Base-by-base conservation (phyloP, 1,284 basidiomycete genomes). In the Pseudozyma pruni region DNA sequence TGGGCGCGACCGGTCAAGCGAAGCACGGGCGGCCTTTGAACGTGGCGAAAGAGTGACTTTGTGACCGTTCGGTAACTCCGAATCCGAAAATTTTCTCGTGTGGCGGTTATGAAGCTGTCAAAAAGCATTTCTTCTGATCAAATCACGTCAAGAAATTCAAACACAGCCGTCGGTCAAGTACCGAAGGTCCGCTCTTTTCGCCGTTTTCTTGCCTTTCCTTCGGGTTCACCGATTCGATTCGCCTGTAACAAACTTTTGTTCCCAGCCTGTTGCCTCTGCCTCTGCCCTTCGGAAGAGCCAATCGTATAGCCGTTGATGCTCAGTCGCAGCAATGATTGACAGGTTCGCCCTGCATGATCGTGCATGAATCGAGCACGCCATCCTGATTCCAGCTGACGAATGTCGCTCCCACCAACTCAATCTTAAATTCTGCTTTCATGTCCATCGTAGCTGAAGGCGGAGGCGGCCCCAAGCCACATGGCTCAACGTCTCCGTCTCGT, bases 111-210 rank as follows among this genome's bases (percentile, higher is more conserved):
- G n/a, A n/a, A 29, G 7, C 27, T 29, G 27, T 29, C 27, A 29
- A 29, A 29, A 29, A 29, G 11, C 11, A 7, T 29, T 29, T 29
- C 27, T 29, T 29, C 27, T 29, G 6, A 11, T 7, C 27, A 29
- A 41, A 20, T 27, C 41, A 32, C 16, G 25, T 27, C 19, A 27
- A 42, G 27, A 31, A 43, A 29, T 4, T 10, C 8, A 9, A 31
- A 43, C 17, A n/a, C 41, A 51, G 38, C 48, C 57, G 45, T 52
- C 57, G 57, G 49, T 48, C 57, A 59, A 52, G 44, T 46, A 5
- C 25, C 50, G 43, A 45, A 39, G 37, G 37, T 42, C 33, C 49
- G 56, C 56, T 43, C 19, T 37, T 52, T 47, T 59, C 56, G 56
- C 49, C 56, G 56, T 34, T 47, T 43, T 40, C 22, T n/a, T 25